Conservation (phyloP, 768 basidiomycete species). For the Hortiboletus campestris region DNA sequence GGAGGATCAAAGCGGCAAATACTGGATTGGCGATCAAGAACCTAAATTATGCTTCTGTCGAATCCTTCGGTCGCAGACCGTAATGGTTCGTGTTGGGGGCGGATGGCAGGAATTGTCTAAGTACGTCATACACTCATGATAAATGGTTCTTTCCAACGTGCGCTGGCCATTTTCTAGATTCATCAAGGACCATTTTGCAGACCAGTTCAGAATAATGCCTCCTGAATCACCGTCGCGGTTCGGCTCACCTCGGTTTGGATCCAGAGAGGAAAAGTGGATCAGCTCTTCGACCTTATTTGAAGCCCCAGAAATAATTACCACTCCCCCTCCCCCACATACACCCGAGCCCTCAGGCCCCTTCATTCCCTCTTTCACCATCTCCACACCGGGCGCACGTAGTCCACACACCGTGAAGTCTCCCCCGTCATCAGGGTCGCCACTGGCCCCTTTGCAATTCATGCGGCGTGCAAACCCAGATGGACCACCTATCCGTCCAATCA, state of each 20-base stretch:
- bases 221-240: conserved; percentile 56
- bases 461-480: conserved; percentile 69
- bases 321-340: conserved; percentile 50
- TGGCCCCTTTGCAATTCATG: conserved; percentile 83
- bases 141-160: not conserved
- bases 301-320: conserved; percentile 40
- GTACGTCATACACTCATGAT: conserved; percentile 45
- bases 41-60: conserved; percentile 90
- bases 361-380: conserved; percentile 67
- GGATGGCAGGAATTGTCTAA: conserved; percentile 92
- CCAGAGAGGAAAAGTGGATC: conserved; percentile 78
- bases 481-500: conserved; percentile 50
- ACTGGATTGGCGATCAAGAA: conserved; percentile 94
- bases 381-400: conserved; percentile 46
- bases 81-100: conserved; percentile 96
- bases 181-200: conserved; percentile 82
- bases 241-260: conserved; percentile 37
- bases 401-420: conserved; percentile 49
- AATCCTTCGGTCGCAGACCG: conserved; percentile 85
- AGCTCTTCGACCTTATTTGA: conserved; percentile 72
- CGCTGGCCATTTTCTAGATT: conserved; percentile 51
- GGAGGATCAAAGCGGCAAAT: conserved; percentile 92
- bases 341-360: conserved; percentile 61
- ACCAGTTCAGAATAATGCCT: conserved; percentile 70
- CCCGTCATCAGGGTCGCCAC: conserved; percentile 65